Evolutionary conservation across 306 rosid genomes (phyloP).

Genomic region (Calophaca sinica): DNA sequence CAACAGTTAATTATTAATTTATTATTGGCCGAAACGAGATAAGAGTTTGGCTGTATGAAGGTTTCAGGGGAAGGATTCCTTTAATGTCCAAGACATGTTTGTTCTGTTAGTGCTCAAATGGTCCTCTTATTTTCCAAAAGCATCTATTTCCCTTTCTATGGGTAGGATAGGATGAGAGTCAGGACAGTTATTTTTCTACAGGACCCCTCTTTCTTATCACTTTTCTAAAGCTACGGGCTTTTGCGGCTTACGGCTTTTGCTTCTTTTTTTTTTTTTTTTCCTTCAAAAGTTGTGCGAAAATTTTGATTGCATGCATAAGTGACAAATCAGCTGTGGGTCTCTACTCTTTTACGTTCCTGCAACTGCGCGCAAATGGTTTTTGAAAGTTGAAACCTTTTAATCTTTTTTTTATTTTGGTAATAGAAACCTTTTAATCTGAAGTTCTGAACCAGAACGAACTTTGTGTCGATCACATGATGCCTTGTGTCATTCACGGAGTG

Average conservation of each 20-base stretch:
- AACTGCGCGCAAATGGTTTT: neutral
- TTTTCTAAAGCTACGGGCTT: slow-evolving; percentile 54
- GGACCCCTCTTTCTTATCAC: slow-evolving; percentile 38
- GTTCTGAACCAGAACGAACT: neutral
- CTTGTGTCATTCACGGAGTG: slow-evolving; percentile 6
- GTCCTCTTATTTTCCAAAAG: slow-evolving; percentile 56
- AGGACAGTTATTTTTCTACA: slow-evolving; percentile 28
- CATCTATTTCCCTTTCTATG: slow-evolving; percentile 48
- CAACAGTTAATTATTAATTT: slow-evolving; percentile 26
- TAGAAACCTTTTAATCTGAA: slow-evolving; percentile 13
- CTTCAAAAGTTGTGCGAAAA: slow-evolving; percentile 32
- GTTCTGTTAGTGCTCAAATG: slow-evolving; percentile 51
- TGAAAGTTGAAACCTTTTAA: slow-evolving; percentile 24
- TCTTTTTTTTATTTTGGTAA: neutral
- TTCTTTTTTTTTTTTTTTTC: slow-evolving; percentile 2
- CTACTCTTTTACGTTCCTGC: neutral
- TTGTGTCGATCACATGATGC: slow-evolving; percentile 25
- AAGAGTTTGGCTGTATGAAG: slow-evolving; percentile 12
- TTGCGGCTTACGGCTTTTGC: slow-evolving; percentile 55
- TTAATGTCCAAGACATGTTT: slow-evolving; percentile 63
- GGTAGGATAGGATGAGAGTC: neutral
- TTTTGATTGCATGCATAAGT: slow-evolving; percentile 34
- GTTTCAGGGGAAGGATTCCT: slow-evolving; percentile 36
- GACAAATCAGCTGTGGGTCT: neutral
- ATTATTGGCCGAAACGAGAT: slow-evolving; percentile 35